Percentiles rank a stretch among this genome's conserved stretches.
Conservation (phyloP, 495 filamentous ascomycete species). For the Aspergillus egyptiacus region DNA sequence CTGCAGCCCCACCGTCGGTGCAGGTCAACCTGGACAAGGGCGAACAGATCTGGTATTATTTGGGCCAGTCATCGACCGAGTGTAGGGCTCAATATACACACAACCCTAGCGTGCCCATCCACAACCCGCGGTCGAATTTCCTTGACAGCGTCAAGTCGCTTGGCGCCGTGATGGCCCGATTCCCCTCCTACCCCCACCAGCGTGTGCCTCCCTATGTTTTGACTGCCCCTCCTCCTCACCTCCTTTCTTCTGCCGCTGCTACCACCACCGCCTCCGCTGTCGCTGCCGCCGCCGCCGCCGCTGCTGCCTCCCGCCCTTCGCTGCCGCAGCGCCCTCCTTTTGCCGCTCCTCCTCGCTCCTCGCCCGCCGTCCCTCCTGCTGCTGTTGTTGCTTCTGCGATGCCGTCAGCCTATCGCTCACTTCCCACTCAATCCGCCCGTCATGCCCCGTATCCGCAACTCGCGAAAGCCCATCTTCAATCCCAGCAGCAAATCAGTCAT, state of each 20-base stretch:
- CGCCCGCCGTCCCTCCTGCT: constrained; percentile 27
- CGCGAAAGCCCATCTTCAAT: constrained; percentile 31
- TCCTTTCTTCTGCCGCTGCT: constrained; percentile 18
- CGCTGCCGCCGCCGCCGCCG: constrained; percentile 13
- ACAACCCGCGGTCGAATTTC: constrained; percentile 56
- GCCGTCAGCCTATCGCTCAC: constrained; percentile 46
- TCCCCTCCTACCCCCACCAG: constrained; percentile 34
- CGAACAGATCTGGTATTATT: constrained; percentile 83
- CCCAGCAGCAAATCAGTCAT: constrained; percentile 14
- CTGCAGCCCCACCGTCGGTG: constrained; percentile 46
- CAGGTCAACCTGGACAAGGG: constrained; percentile 61
- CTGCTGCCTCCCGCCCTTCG: constrained; percentile 29
- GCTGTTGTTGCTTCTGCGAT: constrained; percentile 42
- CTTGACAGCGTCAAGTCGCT: constrained; percentile 48
- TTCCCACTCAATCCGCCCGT: constrained; percentile 39
- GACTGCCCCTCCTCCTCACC: constrained; percentile 17
- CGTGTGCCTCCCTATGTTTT: constrained; percentile 27
- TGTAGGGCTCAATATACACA: constrained; percentile 89
- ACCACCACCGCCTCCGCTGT: constrained; percentile 21
- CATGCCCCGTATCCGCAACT: constrained; percentile 40
- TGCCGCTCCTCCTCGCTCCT: constrained; percentile 32
- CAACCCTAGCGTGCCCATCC: constrained; percentile 54
- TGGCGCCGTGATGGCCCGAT: constrained; percentile 29
- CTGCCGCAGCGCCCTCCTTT: constrained; percentile 33
- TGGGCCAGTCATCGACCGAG: constrained; percentile 82